Evolutionary conservation across 2,329 filamentous ascomycete genomes (phyloP).

Genomic region (Paramyrothecium sp.): DNA sequence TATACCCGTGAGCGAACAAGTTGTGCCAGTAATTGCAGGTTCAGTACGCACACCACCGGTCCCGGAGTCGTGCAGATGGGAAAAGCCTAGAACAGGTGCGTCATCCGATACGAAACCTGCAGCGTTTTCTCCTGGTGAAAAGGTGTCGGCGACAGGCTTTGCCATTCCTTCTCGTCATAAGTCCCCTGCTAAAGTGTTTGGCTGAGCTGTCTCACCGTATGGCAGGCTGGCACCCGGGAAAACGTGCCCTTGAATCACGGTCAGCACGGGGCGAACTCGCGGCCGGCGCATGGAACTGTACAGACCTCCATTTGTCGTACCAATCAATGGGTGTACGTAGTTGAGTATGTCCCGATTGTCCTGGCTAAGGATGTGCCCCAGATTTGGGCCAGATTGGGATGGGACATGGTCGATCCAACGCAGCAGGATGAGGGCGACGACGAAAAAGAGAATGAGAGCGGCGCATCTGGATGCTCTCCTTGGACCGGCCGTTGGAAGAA

Average conservation of each 20-base stretch:
- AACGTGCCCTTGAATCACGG: constrained; percentile 32
- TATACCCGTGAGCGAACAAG: neutral
- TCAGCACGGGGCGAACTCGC: neutral
- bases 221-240: constrained; percentile 53
- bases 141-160: constrained; percentile 18
- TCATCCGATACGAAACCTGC: constrained; percentile 49
- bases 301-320: constrained; percentile 54
- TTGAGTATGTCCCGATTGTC: constrained; percentile 6
- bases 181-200: neutral
- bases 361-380: neutral
- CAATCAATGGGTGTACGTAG: constrained; percentile 59
- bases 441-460: neutral
- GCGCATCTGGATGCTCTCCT: neutral
- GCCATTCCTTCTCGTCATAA: constrained; percentile 14
- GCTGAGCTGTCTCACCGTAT: constrained; percentile 20
- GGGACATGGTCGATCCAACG: neutral
- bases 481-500: neutral
- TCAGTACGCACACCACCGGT: constrained; percentile 16
- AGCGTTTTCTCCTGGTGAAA: constrained; percentile 33
- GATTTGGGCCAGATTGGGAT: neutral
- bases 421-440: neutral
- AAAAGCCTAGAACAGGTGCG: constrained; percentile 45
- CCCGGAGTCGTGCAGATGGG: constrained; percentile 47
- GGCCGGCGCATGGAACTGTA: neutral
- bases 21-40: neutral